Conservation (phyloP, 345 rosid genomes). For the rapeseed (Brassica napus) region DNA sequence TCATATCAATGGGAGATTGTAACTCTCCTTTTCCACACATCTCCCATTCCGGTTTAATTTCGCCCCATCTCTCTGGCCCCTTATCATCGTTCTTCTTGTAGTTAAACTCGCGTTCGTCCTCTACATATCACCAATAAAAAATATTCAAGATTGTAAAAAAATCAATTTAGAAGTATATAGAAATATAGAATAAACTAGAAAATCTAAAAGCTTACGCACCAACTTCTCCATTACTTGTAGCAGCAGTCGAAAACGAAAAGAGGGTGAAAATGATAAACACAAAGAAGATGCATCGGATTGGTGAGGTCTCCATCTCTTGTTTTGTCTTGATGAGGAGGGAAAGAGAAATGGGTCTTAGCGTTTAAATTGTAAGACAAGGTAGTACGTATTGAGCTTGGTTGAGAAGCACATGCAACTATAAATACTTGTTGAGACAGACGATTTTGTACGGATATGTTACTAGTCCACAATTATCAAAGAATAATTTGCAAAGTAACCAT, state of each 20-base stretch:
- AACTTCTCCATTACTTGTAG: conserved; percentile 37
- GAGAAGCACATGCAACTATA: conserved; percentile 32
- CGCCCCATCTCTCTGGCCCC: conserved; percentile 81
- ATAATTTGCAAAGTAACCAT: too few species aligned
- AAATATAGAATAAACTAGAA: background rate
- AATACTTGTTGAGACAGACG: conserved; percentile 13
- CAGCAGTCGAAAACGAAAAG: conserved; percentile 18
- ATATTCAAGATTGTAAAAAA: background rate
- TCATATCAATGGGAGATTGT: conserved; percentile 85
- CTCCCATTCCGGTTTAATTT: conserved; percentile 60
- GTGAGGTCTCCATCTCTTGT: conserved; percentile 18
- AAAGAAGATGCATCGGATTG: conserved; percentile 22
- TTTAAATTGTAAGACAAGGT: conserved; percentile 13
- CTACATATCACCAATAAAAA: conserved; percentile 37
- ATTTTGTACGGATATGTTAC: conserved; percentile 24
- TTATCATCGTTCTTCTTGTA: conserved; percentile 43
- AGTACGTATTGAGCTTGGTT: background rate
- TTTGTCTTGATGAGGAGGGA: conserved; percentile 2
- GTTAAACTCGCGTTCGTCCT: conserved; percentile 67
- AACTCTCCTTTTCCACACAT: conserved; percentile 64
- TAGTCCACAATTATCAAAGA: conserved; percentile 15
- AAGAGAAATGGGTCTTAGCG: background rate
- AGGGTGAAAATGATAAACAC: conserved; percentile 8
- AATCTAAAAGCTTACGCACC: conserved; percentile 8
- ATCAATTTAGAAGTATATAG: background rate